Percentiles rank a stretch among this genome's conserved stretches.
Conservation (phyloP, 441 rosid species). For the Erodium moschatum region DNA sequence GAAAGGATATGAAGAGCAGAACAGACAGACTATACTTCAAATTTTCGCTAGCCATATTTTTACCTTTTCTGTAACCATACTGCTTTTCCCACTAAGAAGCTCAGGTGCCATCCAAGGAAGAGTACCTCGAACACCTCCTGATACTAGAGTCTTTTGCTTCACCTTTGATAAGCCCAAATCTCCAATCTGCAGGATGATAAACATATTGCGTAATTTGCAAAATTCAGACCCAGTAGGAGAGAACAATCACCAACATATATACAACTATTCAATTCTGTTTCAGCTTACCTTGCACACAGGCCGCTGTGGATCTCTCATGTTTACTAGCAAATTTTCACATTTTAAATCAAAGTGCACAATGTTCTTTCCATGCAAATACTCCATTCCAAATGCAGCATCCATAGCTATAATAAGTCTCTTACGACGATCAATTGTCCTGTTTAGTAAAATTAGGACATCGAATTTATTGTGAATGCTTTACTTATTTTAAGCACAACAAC, state of each 20-base stretch:
- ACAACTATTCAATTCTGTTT: background rate
- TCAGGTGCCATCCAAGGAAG: constrained; percentile 99
- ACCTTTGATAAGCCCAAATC: constrained; percentile 94
- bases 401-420: constrained; percentile 95
- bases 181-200: constrained; percentile 51
- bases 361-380: constrained; percentile 90
- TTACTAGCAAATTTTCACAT: constrained; percentile 88
- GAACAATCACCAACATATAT: background rate
- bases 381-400: constrained; percentile 99
- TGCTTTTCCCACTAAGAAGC: constrained; percentile 90
- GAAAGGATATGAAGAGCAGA: no score
- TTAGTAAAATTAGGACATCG: constrained; percentile 12
- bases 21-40: background rate
- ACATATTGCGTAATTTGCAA: constrained; percentile 15
- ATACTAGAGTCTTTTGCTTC: constrained; percentile 84
- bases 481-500: no score
- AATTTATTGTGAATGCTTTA: no score
- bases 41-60: background rate
- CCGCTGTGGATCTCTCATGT: constrained; percentile 51
- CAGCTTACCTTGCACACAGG: constrained; percentile 83
- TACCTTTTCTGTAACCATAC: constrained; percentile 97
- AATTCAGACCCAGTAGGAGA: background rate
- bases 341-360: constrained; percentile 95
- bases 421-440: constrained; percentile 88
- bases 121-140: constrained; percentile 98